Evolutionary conservation across 805 yeast species (phyloP), one percentile per base, ranked within the genome.

Genomic region (Candida saitoana): DNA sequence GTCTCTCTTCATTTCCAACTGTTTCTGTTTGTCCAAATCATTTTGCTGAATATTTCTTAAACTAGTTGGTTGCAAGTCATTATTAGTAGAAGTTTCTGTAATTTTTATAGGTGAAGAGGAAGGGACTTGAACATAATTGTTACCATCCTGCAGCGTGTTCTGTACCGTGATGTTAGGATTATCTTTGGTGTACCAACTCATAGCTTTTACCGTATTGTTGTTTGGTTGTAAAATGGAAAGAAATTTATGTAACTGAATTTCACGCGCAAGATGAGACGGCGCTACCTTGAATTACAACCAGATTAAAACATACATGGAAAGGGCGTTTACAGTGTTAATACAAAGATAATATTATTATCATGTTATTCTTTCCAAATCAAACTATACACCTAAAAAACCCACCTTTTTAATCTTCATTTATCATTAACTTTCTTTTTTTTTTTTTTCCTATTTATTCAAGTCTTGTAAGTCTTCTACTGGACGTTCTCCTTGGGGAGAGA

Each of bases 401-500:
- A 22, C 11, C 27, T 7, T 22, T 22, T 22, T 22, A 22, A 7
- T 11, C 6, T 22, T 22, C 6, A n/a, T 14, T 12, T 22, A 22
- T 22, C 27, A 22, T 22, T 22, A 22, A n/a, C 14, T 12, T 29
- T 29, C 35, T 33, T 16, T 33, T 9, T 18, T 17, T 16, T 18
- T 16, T 33, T 36, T 20, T 14, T 36, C 36, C 32, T 12, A 11
- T 14, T 25, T 36, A 52, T 61, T 63, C 52, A 62, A 56, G 42
- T 59, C 56, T 34, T 52, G 50, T 47, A 63, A 56, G 42, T 58
- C 56, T 19, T 52, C 64, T n/a, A 63, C 65, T 2, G 69, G 69
- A 49, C 68, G 53, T 43, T 63, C 69, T 2, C 67, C 69, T 49
- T 63, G 67, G 5, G 67, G 67, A 42, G 67, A 62, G 20, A 64